Evolutionary conservation across 768 basidiomycete species (phyloP).

Genomic region (Tricholoma furcatifolium): DNA sequence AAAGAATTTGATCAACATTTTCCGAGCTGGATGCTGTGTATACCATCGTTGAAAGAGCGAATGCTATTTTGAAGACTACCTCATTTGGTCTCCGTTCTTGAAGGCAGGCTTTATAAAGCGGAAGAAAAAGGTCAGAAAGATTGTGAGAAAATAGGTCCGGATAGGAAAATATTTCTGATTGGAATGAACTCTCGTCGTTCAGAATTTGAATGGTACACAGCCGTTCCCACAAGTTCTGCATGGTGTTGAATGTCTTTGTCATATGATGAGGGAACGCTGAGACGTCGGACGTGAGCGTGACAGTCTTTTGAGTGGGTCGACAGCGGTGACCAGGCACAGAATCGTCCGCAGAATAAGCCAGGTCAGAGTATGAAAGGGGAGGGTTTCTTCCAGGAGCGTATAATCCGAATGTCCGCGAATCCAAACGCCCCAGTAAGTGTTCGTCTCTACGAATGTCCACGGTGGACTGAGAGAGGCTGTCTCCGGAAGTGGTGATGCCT

Average conservation of each 20-base stretch:
- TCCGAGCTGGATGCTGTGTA: constrained; percentile 19
- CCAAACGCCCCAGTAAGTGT: background rate
- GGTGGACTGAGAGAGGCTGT: background rate
- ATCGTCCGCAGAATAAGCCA: background rate
- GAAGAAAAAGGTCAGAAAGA: constrained; percentile 24
- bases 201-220: constrained; percentile 1
- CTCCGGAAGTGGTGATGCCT: background rate
- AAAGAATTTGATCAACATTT: background rate
- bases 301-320: background rate
- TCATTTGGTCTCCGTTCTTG: background rate
- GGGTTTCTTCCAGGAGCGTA: background rate
- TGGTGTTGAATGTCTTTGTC: constrained; percentile 2
- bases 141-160: constrained; percentile 24
- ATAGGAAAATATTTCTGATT: constrained; percentile 16
- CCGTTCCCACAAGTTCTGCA: constrained; percentile 9
- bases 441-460: background rate
- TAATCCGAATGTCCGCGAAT: background rate
- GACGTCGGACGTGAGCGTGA: background rate
- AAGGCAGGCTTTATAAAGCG: constrained; percentile 26
- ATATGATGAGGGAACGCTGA: background rate
- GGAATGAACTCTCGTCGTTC: background rate
- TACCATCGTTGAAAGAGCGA: constrained; percentile 30
- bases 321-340: background rate
- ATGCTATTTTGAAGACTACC: constrained; percentile 22
- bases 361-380: background rate